These are phyloP conservation scores for Plantago coronopus DNA, from an alignment of 305 asterid species.

Conservation along the genomic window DNA sequence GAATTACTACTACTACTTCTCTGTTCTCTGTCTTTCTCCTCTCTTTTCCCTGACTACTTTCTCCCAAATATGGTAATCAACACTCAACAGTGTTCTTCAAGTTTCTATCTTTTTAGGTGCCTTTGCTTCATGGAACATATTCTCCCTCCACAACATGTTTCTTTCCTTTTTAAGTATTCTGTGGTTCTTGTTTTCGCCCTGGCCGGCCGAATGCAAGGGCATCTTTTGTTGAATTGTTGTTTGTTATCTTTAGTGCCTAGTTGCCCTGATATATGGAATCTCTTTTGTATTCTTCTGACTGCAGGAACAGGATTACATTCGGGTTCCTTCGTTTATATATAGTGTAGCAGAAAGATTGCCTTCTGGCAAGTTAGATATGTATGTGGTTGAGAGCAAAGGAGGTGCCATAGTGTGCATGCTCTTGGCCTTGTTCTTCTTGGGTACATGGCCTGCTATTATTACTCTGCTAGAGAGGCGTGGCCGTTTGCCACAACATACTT, in stretches of 20 bases:
- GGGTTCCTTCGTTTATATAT: conserved; percentile 24
- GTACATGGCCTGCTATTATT: conserved; percentile 63
- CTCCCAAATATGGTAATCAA: no score
- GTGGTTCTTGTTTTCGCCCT: no score
- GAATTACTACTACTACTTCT: not conserved
- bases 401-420: conserved; percentile 63
- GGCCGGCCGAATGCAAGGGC: no score
- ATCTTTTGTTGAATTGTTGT: not conserved
- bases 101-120: no score
- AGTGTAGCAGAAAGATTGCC: conserved; percentile 20
- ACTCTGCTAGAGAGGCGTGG: conserved; percentile 59
- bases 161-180: not conserved
- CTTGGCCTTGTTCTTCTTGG: conserved; percentile 40
- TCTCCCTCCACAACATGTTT: not conserved
- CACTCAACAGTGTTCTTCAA: no score
- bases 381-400: conserved; percentile 64
- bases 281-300: conserved; percentile 5
- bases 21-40: not conserved
- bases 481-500: conserved; percentile 71
- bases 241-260: no score
- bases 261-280: not conserved
- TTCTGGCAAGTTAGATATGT: conserved; percentile 47
- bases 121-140: no score
- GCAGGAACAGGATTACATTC: conserved; percentile 33
- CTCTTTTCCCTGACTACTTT: no score